These are phyloP conservation scores for Fagopyrum homotropicum DNA, from an alignment of 148 eudicot species.

Conservation along the genomic window DNA sequence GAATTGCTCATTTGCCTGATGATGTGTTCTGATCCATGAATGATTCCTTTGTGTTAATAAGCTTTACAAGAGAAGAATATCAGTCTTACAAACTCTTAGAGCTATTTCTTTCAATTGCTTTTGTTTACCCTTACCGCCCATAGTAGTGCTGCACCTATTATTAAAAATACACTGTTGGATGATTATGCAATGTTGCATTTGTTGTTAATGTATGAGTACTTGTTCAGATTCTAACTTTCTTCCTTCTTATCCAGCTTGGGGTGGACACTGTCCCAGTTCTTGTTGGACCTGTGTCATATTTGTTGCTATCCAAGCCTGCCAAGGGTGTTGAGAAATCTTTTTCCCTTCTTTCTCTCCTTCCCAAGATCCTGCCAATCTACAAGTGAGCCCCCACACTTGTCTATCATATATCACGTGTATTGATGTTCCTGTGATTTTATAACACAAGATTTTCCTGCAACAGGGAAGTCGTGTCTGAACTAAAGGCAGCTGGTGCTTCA, in stretches of 20 bases:
- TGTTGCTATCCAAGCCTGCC: constrained; percentile 83
- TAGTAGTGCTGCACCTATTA: background rate
- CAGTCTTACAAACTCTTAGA: background rate
- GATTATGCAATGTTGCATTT: background rate
- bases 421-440: background rate
- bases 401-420: background rate
- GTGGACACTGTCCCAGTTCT: constrained; percentile 80
- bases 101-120: background rate
- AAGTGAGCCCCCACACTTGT: constrained; percentile 37
- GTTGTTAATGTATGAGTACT: background rate
- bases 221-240: background rate
- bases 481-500: constrained; percentile 92
- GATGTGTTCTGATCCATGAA: background rate
- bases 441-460: background rate
- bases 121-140: background rate
- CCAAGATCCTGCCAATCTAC: constrained; percentile 77
- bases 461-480: constrained; percentile 88
- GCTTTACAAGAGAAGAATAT: too few relatives aligned
- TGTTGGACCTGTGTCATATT: constrained; percentile 75
- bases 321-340: constrained; percentile 94
- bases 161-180: background rate
- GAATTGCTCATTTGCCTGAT: background rate
- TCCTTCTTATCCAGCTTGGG: constrained; percentile 51
- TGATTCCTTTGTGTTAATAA: too few relatives aligned
- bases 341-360: constrained; percentile 69